Conservation (phyloP, 768 basidiomycete species). For the Amyloporia xantha region DNA sequence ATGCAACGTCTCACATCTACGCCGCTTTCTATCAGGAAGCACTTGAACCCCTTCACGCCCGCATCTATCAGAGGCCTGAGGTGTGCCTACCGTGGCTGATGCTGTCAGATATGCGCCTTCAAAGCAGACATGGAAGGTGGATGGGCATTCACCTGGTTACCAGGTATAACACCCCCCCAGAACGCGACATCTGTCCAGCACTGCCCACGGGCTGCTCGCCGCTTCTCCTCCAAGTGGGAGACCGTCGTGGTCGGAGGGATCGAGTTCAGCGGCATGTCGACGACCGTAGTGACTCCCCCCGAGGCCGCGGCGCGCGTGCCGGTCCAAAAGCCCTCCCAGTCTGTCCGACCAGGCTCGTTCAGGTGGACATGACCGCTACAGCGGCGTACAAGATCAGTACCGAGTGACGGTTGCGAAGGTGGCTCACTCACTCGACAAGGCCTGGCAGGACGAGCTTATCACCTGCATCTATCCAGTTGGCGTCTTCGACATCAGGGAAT, state of each 20-base stretch:
- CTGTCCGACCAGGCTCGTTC: slow-evolving; percentile 88
- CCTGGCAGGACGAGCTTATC: slow-evolving; percentile 43
- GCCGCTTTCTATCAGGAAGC: slow-evolving; percentile 74
- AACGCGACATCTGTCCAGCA: slow-evolving; percentile 82
- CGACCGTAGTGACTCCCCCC: slow-evolving; percentile 91
- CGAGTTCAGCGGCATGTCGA: slow-evolving; percentile 98
- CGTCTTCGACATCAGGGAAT: slow-evolving; percentile 21
- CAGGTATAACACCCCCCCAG: slow-evolving; percentile 94
- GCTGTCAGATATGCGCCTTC: background rate
- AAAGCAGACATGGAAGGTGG: background rate
- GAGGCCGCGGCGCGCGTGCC: slow-evolving; percentile 88
- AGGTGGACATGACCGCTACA: slow-evolving; percentile 84
- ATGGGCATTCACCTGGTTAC: slow-evolving; percentile 66
- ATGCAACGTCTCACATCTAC: slow-evolving; percentile 49
- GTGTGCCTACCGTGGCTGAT: slow-evolving; percentile 41
- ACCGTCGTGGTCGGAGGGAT: slow-evolving; percentile 94
- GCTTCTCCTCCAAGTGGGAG: slow-evolving; percentile 65
- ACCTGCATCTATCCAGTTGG: slow-evolving; percentile 30
- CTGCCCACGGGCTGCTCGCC: slow-evolving; percentile 61
- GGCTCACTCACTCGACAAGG: slow-evolving; percentile 42
- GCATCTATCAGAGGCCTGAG: slow-evolving; percentile 67
- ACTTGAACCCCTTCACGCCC: slow-evolving; percentile 95
- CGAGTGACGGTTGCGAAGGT: background rate
- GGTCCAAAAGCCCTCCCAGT: slow-evolving; percentile 92
- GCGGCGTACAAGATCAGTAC: background rate